Evolutionary conservation across 345 rosid genomes (phyloP), one percentile per base, ranked within the genome.

Genomic region (Arabis alpina): DNA sequence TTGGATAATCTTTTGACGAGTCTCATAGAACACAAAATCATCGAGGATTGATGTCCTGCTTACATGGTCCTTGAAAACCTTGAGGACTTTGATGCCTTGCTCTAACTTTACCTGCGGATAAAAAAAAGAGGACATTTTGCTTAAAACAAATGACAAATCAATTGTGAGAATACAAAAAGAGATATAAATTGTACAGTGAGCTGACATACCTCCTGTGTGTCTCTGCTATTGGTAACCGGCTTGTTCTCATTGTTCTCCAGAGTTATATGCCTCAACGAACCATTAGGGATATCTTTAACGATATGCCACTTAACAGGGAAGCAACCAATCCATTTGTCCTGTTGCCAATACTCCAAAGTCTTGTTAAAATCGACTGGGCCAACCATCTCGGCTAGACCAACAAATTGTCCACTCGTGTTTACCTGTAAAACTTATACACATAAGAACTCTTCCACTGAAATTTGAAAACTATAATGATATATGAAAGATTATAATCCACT

Each of bases 291-390:
- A 79, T 91, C 92, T 87, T 88, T 88, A 42, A 88, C 61, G 40
- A 91, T 80, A 69, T 88, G 97, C 95, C 92, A 91, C 77, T 88
- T 91, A 25, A 91, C 82, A 66, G 92, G 86, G 76, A 91, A 88
- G 78, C 89, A 88, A 57, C 92, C 97, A 55, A 75, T 65, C 95
- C 95, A 88, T 77, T 88, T 91, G 80, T 91, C 91, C 44, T 88
- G 97, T 54, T 91, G 95, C 95, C 92, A 91, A 52, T 88, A 84
- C 30, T 84, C 95, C 36, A 91, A 79, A 47, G 84, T 88, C 78
- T 42, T 82, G 65, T 84, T 76, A 49, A 85, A 91, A 76, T 91
- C 92, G 51, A 91, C 89, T 5, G 88, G 81, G 7, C 91, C 92
- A 30, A 58, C 77, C 95, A 91, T 91, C 85, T 91, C 92, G 0